These are phyloP conservation scores for Vitis riparia DNA, from an alignment of 164 flowering plant species.

Conservation along the genomic window DNA sequence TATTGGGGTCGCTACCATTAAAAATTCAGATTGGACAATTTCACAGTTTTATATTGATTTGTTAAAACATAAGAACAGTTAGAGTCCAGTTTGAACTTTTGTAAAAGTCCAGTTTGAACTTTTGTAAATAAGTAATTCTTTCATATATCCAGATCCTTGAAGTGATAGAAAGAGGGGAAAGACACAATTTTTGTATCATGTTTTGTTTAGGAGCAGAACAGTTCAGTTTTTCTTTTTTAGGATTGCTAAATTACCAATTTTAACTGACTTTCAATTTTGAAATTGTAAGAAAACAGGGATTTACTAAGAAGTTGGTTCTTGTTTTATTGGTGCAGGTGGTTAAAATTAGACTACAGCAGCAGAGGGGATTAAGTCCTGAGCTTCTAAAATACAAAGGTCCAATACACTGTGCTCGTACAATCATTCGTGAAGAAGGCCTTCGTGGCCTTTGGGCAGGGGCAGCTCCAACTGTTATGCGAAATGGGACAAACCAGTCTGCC, in stretches of 20 bases:
- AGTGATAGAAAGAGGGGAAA: no score
- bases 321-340: constrained; percentile 69
- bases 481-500: constrained; percentile 97
- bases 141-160: no score
- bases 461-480: constrained; percentile 95
- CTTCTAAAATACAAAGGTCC: constrained; percentile 96
- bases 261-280: neutral
- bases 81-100: no score
- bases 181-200: no score
- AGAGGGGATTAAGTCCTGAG: constrained; percentile 77
- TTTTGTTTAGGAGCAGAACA: no score
- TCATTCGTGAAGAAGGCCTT: constrained; percentile 85
- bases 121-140: no score
- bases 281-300: neutral
- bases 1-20: no score
- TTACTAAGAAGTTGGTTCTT: constrained; percentile 7
- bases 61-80: no score
- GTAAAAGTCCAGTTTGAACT: no score
- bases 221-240: no score
- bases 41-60: no score
- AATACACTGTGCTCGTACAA: constrained; percentile 81
- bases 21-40: no score
- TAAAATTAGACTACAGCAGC: constrained; percentile 93
- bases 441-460: constrained; percentile 97
- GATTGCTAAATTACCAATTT: neutral